Evolutionary conservation across 2,329 filamentous ascomycete genomes (phyloP).

Genomic region (Fusarium sp.): DNA sequence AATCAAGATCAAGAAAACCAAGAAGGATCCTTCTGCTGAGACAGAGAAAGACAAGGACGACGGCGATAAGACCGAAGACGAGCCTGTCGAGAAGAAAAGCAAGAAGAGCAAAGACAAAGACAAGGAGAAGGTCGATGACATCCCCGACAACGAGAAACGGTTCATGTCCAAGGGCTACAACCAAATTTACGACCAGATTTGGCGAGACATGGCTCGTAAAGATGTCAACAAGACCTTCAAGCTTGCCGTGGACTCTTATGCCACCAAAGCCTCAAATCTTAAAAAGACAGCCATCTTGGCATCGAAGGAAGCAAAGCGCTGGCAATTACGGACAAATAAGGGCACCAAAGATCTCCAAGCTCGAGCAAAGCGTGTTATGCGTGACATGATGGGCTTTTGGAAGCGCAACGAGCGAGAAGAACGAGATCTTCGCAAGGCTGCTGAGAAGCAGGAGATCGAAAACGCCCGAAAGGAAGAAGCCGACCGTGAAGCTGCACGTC

Average conservation of each 20-base stretch:
- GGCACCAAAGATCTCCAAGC: slow-evolving; percentile 98
- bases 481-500: slow-evolving; percentile 94
- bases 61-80: slow-evolving; percentile 56
- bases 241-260: slow-evolving; percentile 84
- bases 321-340: slow-evolving; percentile 98
- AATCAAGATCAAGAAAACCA: slow-evolving; percentile 69
- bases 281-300: slow-evolving; percentile 97
- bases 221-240: slow-evolving; percentile 93
- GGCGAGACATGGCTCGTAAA: slow-evolving; percentile 92
- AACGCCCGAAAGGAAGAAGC: slow-evolving; percentile 97
- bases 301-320: slow-evolving; percentile 95
- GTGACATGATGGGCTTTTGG: slow-evolving; percentile 99
- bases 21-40: slow-evolving; percentile 44
- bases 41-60: slow-evolving; percentile 56
- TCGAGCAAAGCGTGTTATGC: slow-evolving; percentile 96
- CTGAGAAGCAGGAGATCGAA: slow-evolving; percentile 95
- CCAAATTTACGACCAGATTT: slow-evolving; percentile 97
- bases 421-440: slow-evolving; percentile 90
- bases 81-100: slow-evolving; percentile 52
- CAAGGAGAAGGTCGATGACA: slow-evolving; percentile 62
- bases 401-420: slow-evolving; percentile 98
- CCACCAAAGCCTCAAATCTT: slow-evolving; percentile 91
- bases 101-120: slow-evolving; percentile 61
- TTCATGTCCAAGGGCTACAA: slow-evolving; percentile 94
- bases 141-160: slow-evolving; percentile 66